phyloP scores from a whole-genome alignment of 2,329 filamentous ascomycete genomes.

The Sphaerulina vaccinii region DNA sequence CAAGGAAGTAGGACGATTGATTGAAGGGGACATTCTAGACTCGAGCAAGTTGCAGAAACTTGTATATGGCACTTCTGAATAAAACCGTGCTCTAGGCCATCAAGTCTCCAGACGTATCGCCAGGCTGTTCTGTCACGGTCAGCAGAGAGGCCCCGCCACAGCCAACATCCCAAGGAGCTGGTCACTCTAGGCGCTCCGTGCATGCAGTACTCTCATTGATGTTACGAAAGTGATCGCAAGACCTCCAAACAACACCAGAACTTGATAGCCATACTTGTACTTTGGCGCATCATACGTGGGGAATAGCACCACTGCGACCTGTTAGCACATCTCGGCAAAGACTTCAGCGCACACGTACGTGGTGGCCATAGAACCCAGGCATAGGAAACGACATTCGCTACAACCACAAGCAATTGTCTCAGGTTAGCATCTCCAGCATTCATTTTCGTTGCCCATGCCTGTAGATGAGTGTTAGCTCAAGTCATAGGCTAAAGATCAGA shows the following conservation, averaged over 20 bases:
- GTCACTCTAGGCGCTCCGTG: no score
- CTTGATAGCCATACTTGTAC: slow-evolving; percentile 20
- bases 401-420: slow-evolving; percentile 18
- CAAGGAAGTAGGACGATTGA: slow-evolving; percentile 21
- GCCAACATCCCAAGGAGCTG: no score
- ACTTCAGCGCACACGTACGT: not conserved
- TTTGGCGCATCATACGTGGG: slow-evolving; percentile 22
- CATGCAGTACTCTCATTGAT: not conserved
- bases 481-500: not conserved
- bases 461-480: not conserved
- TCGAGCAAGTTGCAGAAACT: slow-evolving; percentile 13
- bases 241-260: slow-evolving; percentile 17
- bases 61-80: not conserved
- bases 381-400: slow-evolving; percentile 15
- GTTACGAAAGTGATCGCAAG: slow-evolving; percentile 14
- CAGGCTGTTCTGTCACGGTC: no score
- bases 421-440: slow-evolving; percentile 16
- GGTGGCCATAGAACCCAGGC: slow-evolving; percentile 16
- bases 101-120: no score
- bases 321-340: not conserved
- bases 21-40: slow-evolving; percentile 26
- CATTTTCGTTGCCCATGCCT: slow-evolving; percentile 12
- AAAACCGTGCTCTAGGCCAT: no score
- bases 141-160: no score
- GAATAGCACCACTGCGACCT: slow-evolving; percentile 11